phyloP scores from a whole-genome alignment of 306 rosid genomes.

The Elaeagnus macrophylla region DNA sequence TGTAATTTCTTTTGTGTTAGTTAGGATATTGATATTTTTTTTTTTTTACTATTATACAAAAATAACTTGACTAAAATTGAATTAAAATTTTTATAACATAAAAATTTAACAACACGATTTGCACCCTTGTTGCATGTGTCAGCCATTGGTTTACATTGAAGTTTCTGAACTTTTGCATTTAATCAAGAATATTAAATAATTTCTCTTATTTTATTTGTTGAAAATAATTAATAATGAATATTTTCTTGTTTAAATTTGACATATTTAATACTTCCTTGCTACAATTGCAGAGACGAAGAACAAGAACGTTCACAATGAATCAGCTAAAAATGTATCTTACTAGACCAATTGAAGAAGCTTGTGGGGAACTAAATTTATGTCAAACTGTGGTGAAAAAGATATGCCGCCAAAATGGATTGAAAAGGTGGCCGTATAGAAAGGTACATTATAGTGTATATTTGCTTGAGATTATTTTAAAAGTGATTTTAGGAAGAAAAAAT shows the following conservation, averaged over 20 bases:
- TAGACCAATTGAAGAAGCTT: conserved; percentile 49
- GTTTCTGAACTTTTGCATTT: background rate
- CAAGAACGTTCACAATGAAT: conserved; percentile 31
- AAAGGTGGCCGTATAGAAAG: conserved; percentile 83
- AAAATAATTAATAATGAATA: no score
- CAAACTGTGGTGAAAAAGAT: conserved; percentile 61
- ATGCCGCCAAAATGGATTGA: conserved; percentile 42
- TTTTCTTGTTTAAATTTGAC: no score
- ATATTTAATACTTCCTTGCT: background rate
- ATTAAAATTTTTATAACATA: no score
- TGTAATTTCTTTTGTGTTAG: no score
- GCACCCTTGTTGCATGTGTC: no score
- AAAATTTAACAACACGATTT: no score
- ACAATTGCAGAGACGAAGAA: conserved; percentile 51
- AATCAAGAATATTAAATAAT: background rate
- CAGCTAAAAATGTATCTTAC: conserved; percentile 41
- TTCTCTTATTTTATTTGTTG: background rate
- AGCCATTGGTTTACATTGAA: no score
- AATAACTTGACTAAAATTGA: no score
- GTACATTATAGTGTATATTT: conserved; percentile 12
- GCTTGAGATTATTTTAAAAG: background rate
- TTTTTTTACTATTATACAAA: no score
- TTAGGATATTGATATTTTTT: no score
- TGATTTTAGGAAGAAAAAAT: no score
- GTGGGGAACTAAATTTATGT: conserved; percentile 35